A percentile compares a stretch with the other conserved stretches of the same genome.
Conservation (phyloP, 257 asterid genomes). For the Linaria vulgaris region DNA sequence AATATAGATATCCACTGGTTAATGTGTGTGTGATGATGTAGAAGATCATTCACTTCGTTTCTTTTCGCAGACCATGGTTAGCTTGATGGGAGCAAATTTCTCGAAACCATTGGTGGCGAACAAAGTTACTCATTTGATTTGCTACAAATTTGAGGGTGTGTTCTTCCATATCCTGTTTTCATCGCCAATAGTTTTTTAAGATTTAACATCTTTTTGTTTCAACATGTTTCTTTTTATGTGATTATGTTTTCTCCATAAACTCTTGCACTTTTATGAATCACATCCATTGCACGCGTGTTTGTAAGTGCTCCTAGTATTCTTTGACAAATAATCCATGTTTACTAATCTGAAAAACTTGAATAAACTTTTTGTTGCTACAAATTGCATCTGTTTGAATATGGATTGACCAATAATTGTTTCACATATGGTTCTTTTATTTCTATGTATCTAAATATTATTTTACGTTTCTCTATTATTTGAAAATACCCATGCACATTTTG, state of each 20-base stretch:
- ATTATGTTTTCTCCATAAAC: background rate
- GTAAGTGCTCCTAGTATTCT: too few species aligned
- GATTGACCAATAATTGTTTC: background rate
- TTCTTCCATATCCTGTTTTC: constrained; percentile 15
- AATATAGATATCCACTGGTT: background rate
- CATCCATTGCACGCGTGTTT: too few species aligned
- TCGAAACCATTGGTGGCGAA: constrained; percentile 76
- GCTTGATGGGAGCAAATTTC: constrained; percentile 86
- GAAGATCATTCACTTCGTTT: background rate
- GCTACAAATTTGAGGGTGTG: constrained; percentile 95
- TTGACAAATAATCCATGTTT: too few species aligned
- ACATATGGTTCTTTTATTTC: background rate
- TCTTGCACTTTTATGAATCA: background rate
- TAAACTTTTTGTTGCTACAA: background rate
- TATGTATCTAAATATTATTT: background rate
- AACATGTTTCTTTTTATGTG: background rate
- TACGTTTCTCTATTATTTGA: background rate
- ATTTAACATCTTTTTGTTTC: constrained; percentile 13
- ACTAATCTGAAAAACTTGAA: background rate
- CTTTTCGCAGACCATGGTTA: constrained; percentile 71
- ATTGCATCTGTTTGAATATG: background rate
- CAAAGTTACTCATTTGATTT: constrained; percentile 89
- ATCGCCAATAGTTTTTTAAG: constrained; percentile 1
- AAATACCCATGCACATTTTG: background rate
- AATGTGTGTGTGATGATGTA: background rate